A percentile compares a stretch with the other conserved stretches of the same genome.
phyloP scores from a whole-genome alignment of 768 basidiomycete genomes.

The Tephrocybe rancida region DNA sequence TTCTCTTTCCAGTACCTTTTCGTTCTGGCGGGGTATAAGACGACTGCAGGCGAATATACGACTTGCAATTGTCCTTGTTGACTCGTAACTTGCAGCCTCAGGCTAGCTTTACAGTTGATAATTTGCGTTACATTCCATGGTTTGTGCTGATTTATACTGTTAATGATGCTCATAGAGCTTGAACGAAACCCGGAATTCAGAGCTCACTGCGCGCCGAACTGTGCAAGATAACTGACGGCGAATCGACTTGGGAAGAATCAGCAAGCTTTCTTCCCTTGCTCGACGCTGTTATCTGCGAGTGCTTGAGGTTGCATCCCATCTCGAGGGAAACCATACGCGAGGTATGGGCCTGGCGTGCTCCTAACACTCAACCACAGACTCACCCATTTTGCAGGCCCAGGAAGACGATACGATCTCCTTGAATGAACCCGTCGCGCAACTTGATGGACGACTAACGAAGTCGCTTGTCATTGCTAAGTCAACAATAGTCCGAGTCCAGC shows the following conservation, averaged over 20 bases:
- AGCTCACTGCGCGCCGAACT: too few species aligned
- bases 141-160: too few species aligned
- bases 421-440: neutral
- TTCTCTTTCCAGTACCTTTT: too few species aligned
- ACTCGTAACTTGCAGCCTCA: too few species aligned
- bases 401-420: neutral
- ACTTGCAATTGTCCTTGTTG: too few species aligned
- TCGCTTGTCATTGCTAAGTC: constrained; percentile 36
- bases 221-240: neutral
- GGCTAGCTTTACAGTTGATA: too few species aligned
- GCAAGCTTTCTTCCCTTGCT: constrained; percentile 11
- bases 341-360: constrained; percentile 19
- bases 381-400: neutral
- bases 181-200: too few species aligned
- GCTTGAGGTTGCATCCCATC: constrained; percentile 41
- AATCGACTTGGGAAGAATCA: constrained; percentile 9
- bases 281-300: constrained; percentile 37
- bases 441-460: constrained; percentile 27
- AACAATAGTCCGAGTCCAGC: constrained; percentile 36
- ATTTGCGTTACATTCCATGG: too few species aligned
- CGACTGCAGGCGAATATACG: too few species aligned
- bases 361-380: constrained; percentile 17
- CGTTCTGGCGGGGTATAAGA: too few species aligned
- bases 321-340: constrained; percentile 16
- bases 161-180: too few species aligned